Conservation (phyloP, 352 stramenopile species). For the Peronosclerospora sorghi region DNA sequence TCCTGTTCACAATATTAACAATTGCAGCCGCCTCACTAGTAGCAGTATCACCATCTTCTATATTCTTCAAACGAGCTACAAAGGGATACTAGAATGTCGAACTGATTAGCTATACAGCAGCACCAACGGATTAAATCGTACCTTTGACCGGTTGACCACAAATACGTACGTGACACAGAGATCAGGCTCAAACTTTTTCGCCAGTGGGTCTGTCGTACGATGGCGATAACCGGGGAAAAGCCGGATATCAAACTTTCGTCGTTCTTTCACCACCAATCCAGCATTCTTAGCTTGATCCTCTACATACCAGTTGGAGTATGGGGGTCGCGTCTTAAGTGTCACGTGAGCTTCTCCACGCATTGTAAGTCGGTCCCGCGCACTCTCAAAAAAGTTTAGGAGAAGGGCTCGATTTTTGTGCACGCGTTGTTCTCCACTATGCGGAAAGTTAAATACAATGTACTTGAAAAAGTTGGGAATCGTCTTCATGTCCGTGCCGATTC, state of each 20-base stretch:
- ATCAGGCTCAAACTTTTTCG: conserved; percentile 76
- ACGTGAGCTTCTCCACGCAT: conserved; percentile 64
- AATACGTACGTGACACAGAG: conserved; percentile 82
- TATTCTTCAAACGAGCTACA: conserved; percentile 11
- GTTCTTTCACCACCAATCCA: conserved; percentile 71
- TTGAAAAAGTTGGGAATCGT: conserved; percentile 48
- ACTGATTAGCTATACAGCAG: conserved; percentile 1
- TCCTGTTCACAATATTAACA: conserved; percentile 15
- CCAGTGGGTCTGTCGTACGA: conserved; percentile 75
- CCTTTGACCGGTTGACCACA: conserved; percentile 70
- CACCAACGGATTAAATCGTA: conserved; percentile 14
- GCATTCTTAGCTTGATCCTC: conserved; percentile 66
- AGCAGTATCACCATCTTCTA: conserved; percentile 3
- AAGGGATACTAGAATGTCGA: conserved; percentile 22
- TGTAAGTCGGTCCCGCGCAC: conserved; percentile 46
- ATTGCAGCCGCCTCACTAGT: conserved; percentile 19
- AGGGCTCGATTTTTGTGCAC: conserved; percentile 81
- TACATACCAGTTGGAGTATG: conserved; percentile 83
- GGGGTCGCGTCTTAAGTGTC: conserved; percentile 75
- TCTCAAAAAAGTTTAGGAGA: conserved; percentile 79
- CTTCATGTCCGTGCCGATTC: conserved; percentile 10
- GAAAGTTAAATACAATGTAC: conserved; percentile 86
- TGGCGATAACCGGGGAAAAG: conserved; percentile 81
- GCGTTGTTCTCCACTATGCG: conserved; percentile 78
- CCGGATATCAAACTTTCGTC: conserved; percentile 55